Evolutionary conservation across 2,329 filamentous ascomycete species (phyloP).

Genomic region (Stagonosporopsis chrysanthemi): DNA sequence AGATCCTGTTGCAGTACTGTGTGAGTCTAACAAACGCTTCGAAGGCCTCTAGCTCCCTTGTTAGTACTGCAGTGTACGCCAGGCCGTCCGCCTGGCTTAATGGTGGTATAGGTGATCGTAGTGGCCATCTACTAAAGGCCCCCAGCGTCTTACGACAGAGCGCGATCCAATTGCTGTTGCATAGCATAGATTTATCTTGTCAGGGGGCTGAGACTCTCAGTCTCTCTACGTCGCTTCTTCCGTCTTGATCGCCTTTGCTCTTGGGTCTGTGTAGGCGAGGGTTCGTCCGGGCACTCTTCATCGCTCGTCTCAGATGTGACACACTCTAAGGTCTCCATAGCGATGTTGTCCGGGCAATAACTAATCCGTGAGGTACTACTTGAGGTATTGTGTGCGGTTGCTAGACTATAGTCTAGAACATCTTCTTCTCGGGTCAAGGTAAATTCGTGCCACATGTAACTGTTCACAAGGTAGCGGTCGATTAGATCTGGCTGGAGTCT

Average conservation of each 20-base stretch:
- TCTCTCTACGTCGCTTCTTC: background rate
- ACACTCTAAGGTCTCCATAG: background rate
- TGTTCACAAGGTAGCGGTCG: constrained; percentile 8
- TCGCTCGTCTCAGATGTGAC: background rate
- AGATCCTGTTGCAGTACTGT: background rate
- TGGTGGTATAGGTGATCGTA: too few species aligned
- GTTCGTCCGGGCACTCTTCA: background rate
- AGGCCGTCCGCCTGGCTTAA: too few species aligned
- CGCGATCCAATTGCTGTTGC: background rate
- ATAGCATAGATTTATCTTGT: constrained; percentile 1
- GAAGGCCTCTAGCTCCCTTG: too few species aligned
- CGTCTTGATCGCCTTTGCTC: background rate
- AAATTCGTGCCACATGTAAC: constrained; percentile 13
- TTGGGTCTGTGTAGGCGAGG: background rate
- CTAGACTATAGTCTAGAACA: constrained; percentile 6
- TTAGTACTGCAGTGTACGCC: too few species aligned
- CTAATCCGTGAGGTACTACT: background rate
- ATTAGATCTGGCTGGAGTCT: constrained; percentile 12
- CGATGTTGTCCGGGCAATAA: background rate
- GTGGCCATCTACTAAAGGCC: too few species aligned
- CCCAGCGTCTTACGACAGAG: too few species aligned
- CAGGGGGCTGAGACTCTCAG: background rate
- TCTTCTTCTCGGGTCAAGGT: constrained; percentile 4
- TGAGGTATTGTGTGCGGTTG: background rate
- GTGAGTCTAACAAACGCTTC: too few species aligned